A percentile compares a stretch with the other conserved stretches of the same genome.
phyloP scores from a whole-genome alignment of 139 green algal genomes.

The Pleodorina starrii region DNA sequence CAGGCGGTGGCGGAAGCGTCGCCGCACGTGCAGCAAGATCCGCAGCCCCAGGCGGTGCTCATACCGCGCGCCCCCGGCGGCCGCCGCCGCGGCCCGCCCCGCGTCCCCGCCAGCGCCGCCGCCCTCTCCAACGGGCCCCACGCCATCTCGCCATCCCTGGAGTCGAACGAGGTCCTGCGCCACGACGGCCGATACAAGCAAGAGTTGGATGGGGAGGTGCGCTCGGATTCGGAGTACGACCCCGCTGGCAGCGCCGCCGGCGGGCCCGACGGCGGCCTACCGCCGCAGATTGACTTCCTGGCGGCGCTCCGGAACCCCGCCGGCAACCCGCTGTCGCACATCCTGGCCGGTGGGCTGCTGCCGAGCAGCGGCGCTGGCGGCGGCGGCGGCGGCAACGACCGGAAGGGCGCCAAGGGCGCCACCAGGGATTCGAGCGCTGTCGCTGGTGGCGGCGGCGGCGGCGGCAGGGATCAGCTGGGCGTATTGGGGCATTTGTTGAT shows the following conservation, averaged over 20 bases:
- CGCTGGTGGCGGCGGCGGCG: background rate
- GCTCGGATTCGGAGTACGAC: slow-evolving; percentile 35
- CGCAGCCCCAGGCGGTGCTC: background rate
- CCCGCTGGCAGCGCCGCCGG: background rate
- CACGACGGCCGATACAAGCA: slow-evolving; percentile 26
- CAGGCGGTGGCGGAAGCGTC: background rate
- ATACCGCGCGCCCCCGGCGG: background rate
- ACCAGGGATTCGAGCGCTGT: background rate
- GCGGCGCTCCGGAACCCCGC: slow-evolving; percentile 5
- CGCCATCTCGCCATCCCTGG: background rate
- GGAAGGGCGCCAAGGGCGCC: background rate
- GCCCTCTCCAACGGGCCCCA: slow-evolving; percentile 9
- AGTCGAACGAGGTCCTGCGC: background rate
- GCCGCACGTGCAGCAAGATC: background rate
- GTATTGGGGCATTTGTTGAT: slow-evolving; percentile 29
- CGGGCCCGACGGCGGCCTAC: background rate
- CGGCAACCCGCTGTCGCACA: background rate
- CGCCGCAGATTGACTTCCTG: slow-evolving; percentile 27
- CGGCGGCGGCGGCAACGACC: background rate
- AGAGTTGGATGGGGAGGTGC: background rate
- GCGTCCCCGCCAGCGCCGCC: slow-evolving; percentile 1
- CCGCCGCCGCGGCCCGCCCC: slow-evolving; percentile 1
- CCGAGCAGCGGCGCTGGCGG: background rate
- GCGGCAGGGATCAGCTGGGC: slow-evolving; percentile 8
- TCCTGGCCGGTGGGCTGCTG: slow-evolving; percentile 11